These are phyloP conservation scores for Daucus carota DNA, from an alignment of 129 eudicot species.

Conservation along the genomic window DH1_v3.0 NC_030383.2:62426501-62427000, in stretches of 20 bases:
- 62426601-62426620: slow-evolving; percentile 5
- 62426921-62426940: slow-evolving; percentile 68
- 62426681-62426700: slow-evolving; percentile 99
- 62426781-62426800: background rate
- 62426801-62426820: background rate
- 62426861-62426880: slow-evolving; percentile 9
- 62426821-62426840: background rate
- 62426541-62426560: slow-evolving; percentile 83
- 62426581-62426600: slow-evolving; percentile 4
- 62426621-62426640: background rate
- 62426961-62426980: background rate
- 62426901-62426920: slow-evolving; percentile 65
- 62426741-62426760: slow-evolving; percentile 63
- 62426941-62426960: slow-evolving; percentile 67
- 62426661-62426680: slow-evolving; percentile 98
- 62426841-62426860: background rate
- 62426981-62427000: background rate
- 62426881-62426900: slow-evolving; percentile 42
- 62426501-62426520: slow-evolving; percentile 91
- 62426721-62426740: slow-evolving; percentile 76
- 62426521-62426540: slow-evolving; percentile 87
- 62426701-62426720: slow-evolving; percentile 75
- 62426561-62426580: slow-evolving; percentile 91
- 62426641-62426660: slow-evolving; percentile 71
- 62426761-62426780: slow-evolving; percentile 44